phyloP scores from a whole-genome alignment of 2,329 filamentous ascomycete genomes.

The Botrytis deweyae region DNA sequence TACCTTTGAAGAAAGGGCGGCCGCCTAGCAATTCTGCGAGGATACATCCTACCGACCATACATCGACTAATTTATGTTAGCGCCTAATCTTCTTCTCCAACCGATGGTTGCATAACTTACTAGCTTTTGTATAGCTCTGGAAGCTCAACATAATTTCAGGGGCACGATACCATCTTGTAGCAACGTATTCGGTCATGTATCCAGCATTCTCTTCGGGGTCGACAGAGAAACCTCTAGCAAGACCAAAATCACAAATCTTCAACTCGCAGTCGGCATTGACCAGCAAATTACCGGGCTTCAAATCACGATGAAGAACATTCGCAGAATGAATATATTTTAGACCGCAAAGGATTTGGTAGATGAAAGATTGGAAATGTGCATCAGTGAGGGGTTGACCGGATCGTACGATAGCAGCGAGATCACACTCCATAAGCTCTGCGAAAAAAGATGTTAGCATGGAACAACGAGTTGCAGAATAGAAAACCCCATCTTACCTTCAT shows the following conservation, averaged over 20 bases:
- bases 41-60: slow-evolving; percentile 98
- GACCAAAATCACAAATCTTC: slow-evolving; percentile 98
- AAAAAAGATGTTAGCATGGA: slow-evolving; percentile 27
- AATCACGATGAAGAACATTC: slow-evolving; percentile 92
- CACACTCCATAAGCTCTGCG: slow-evolving; percentile 97
- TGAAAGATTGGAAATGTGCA: slow-evolving; percentile 99
- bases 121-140: slow-evolving; percentile 99
- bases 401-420: slow-evolving; percentile 94
- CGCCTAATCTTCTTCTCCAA: neutral
- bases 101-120: slow-evolving; percentile 58
- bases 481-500: slow-evolving; percentile 67
- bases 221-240: slow-evolving; percentile 93
- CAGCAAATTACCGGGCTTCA: slow-evolving; percentile 95
- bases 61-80: slow-evolving; percentile 69
- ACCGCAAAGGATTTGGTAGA: slow-evolving; percentile 98
- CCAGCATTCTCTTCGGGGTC: slow-evolving; percentile 98
- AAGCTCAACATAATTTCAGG: slow-evolving; percentile 99
- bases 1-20: slow-evolving; percentile 97
- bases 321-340: slow-evolving; percentile 99
- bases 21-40: slow-evolving; percentile 93
- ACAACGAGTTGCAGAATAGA: neutral
- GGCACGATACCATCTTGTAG: slow-evolving; percentile 96
- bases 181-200: slow-evolving; percentile 99
- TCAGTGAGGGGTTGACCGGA: slow-evolving; percentile 97
- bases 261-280: slow-evolving; percentile 99